Evolutionary conservation across 305 asterid genomes (phyloP).

Genomic region (Plantago coronopus): DNA sequence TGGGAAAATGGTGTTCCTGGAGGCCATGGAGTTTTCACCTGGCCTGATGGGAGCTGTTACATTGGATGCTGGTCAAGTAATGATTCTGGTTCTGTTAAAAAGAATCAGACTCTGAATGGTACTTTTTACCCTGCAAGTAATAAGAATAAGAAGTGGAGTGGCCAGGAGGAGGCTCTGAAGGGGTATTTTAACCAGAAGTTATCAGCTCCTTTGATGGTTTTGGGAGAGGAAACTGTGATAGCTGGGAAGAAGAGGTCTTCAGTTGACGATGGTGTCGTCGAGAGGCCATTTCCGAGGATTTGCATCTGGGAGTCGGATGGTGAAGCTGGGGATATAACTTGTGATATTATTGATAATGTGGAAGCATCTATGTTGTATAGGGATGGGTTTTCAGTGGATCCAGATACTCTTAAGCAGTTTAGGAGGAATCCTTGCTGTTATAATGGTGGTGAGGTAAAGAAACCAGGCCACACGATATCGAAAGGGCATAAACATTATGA

Average conservation of each 20-base stretch:
- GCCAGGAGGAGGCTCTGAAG: slow-evolving; percentile 34
- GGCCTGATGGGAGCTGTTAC: slow-evolving; percentile 79
- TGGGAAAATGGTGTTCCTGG: slow-evolving; percentile 80
- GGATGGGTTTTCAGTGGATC: slow-evolving; percentile 49
- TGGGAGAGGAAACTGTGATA: slow-evolving; percentile 37
- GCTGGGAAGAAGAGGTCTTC: slow-evolving; percentile 51
- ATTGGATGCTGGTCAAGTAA: slow-evolving; percentile 44
- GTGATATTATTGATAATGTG: slow-evolving; percentile 75
- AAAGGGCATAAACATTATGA: slow-evolving; percentile 94
- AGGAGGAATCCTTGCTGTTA: slow-evolving; percentile 69
- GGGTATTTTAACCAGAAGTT: slow-evolving; percentile 44
- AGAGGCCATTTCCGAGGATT: slow-evolving; percentile 68
- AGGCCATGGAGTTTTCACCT: slow-evolving; percentile 75
- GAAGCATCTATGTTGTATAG: slow-evolving; percentile 74
- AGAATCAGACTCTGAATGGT: slow-evolving; percentile 58
- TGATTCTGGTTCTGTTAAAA: slow-evolving; percentile 31
- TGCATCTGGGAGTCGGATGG: slow-evolving; percentile 99
- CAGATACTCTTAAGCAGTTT: slow-evolving; percentile 65
- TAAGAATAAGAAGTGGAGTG: slow-evolving; percentile 13
- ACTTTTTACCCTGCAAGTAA: slow-evolving; percentile 66
- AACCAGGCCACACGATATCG: slow-evolving; percentile 74
- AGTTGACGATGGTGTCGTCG: slow-evolving; percentile 45
- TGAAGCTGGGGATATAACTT: slow-evolving; percentile 92
- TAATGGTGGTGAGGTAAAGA: slow-evolving; percentile 62
- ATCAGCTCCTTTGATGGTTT: slow-evolving; percentile 57